phyloP scores from a whole-genome alignment of 2,329 filamentous ascomycete genomes.

The Penicillium sp. region DNA sequence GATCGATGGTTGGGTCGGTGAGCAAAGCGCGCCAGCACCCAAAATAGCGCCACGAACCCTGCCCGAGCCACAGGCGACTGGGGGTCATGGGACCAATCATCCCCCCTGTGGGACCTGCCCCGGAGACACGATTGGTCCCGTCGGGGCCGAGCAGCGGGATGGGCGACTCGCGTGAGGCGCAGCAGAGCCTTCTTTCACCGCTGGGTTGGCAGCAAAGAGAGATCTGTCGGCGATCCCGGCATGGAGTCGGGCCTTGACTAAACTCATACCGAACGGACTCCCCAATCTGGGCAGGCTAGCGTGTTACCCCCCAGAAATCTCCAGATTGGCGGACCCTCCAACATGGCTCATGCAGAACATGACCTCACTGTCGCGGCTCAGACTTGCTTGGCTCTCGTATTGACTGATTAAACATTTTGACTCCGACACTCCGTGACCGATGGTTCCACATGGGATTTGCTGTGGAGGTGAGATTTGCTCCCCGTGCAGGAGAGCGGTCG shows the following conservation, averaged over 20 bases:
- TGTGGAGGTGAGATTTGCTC: not conserved
- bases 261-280: not conserved
- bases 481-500: slow-evolving; percentile 5
- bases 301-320: not conserved
- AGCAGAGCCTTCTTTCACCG: slow-evolving; percentile 23
- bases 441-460: not conserved
- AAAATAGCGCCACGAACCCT: slow-evolving; percentile 18
- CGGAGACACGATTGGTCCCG: not conserved
- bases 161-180: slow-evolving; percentile 11
- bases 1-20: slow-evolving; percentile 15
- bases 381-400: slow-evolving; percentile 4
- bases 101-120: not conserved
- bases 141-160: not conserved
- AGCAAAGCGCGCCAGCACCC: slow-evolving; percentile 14
- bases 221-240: slow-evolving; percentile 29
- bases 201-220: slow-evolving; percentile 10
- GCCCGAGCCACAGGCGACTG: slow-evolving; percentile 20
- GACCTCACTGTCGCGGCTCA: slow-evolving; percentile 9
- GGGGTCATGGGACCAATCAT: slow-evolving; percentile 11
- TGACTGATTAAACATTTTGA: not conserved
- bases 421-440: not conserved
- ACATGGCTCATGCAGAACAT: slow-evolving; percentile 2
- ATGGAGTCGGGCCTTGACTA: not conserved
- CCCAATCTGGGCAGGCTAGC: not conserved
- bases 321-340: not conserved